Evolutionary conservation across 2,329 filamentous ascomycete species (phyloP).

Genomic region (Magnaporthiopsis incrustans): DNA sequence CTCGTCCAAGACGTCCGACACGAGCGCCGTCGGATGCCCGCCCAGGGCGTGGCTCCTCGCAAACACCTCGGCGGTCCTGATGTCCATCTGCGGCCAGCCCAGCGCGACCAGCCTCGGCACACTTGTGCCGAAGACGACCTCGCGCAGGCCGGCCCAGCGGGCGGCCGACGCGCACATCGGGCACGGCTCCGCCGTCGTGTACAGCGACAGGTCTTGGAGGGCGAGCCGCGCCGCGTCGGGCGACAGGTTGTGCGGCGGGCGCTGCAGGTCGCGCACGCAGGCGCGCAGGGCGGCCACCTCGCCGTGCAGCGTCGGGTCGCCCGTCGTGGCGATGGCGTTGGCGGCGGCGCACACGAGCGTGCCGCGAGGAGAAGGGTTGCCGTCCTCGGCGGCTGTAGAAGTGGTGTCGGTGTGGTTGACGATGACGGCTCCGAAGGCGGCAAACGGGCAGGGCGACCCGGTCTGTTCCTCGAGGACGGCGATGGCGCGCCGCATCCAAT

Average conservation of each 20-base stretch:
- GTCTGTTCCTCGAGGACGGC: constrained; percentile 24
- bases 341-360: constrained; percentile 41
- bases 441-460: constrained; percentile 41
- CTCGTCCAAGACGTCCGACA: constrained; percentile 37
- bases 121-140: constrained; percentile 46
- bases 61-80: constrained; percentile 38
- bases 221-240: constrained; percentile 32
- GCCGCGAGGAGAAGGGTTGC: constrained; percentile 20
- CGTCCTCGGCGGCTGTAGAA: constrained; percentile 12
- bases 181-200: constrained; percentile 50
- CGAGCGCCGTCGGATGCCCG: constrained; percentile 24
- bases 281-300: constrained; percentile 48
- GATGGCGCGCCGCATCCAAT: constrained; percentile 47
- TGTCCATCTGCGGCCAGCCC: constrained; percentile 44
- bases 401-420: constrained; percentile 42
- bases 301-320: constrained; percentile 46
- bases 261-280: constrained; percentile 40
- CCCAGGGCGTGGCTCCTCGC: constrained; percentile 29
- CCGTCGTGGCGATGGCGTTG: constrained; percentile 33
- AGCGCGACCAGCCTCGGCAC: constrained; percentile 35
- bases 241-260: constrained; percentile 34
- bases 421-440: constrained; percentile 44
- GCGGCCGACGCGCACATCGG: constrained; percentile 51
- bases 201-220: constrained; percentile 39
- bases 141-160: constrained; percentile 45